These are phyloP conservation scores for Microcyclospora tardicrescens DNA, from an alignment of 2,329 filamentous ascomycete genomes.

Conservation along the genomic window DNA sequence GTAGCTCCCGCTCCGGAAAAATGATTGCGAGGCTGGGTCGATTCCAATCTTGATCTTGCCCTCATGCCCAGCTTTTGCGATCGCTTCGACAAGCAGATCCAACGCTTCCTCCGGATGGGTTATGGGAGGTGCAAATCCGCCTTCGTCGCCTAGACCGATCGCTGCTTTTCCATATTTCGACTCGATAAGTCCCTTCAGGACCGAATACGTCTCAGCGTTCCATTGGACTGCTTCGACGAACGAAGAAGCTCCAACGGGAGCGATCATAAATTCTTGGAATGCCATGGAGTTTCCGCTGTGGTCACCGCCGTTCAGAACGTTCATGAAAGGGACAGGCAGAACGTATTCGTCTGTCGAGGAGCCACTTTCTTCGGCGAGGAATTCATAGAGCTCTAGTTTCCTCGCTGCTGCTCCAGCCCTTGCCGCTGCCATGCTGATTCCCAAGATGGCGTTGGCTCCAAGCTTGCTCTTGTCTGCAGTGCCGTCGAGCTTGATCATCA, in stretches of 20 bases:
- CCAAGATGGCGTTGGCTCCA: constrained; percentile 79
- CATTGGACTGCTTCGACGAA: constrained; percentile 9
- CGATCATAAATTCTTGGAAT: constrained; percentile 96
- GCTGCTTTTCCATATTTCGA: constrained; percentile 11
- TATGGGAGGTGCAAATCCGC: constrained; percentile 16
- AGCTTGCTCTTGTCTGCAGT: constrained; percentile 78
- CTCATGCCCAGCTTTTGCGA: constrained; percentile 11
- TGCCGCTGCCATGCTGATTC: constrained; percentile 71
- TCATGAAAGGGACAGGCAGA: constrained; percentile 84
- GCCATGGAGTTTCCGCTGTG: constrained; percentile 38
- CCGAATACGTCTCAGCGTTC: constrained; percentile 12
- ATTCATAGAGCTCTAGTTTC: constrained; percentile 73
- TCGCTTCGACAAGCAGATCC: constrained; percentile 12
- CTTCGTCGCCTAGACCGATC: constrained; percentile 15
- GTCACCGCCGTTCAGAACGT: constrained; percentile 65
- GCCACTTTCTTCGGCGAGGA: constrained; percentile 74
- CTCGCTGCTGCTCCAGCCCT: constrained; percentile 86
- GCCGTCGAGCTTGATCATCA: constrained; percentile 75
- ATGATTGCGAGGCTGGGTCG: constrained; percentile 30
- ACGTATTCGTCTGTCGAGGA: constrained; percentile 79
- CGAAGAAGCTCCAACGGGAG: constrained; percentile 36
- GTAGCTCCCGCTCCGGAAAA: constrained; percentile 24
- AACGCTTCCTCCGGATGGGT: constrained; percentile 11
- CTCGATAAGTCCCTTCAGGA: constrained; percentile 10
- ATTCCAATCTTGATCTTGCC: constrained; percentile 28